Evolutionary conservation across 768 basidiomycete genomes (phyloP).

Genomic region (Boletus huronensis): DNA sequence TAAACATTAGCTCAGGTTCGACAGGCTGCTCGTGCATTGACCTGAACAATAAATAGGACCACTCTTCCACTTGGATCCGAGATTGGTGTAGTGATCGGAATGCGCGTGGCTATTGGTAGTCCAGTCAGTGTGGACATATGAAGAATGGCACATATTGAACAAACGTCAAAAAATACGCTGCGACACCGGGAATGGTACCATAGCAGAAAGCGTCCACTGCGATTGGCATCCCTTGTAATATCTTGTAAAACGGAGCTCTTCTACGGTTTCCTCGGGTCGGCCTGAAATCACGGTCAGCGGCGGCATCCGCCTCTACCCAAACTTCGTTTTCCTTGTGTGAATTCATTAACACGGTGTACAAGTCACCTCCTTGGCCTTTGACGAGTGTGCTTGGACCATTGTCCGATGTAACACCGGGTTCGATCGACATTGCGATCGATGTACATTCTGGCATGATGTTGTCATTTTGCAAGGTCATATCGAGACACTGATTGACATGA

Average conservation of each 20-base stretch:
- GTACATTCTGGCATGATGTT: neutral
- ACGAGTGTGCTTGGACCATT: neutral
- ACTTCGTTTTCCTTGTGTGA: constrained; percentile 74
- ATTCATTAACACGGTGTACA: constrained; percentile 89
- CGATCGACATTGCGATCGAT: neutral
- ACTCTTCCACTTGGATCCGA: constrained; percentile 81
- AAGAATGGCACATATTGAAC: neutral
- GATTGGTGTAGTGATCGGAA: constrained; percentile 93
- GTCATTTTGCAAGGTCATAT: constrained; percentile 22
- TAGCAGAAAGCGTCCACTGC: constrained; percentile 98
- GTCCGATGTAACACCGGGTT: neutral
- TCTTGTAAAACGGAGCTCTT: constrained; percentile 93
- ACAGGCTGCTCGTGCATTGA: constrained; percentile 11
- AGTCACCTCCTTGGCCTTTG: constrained; percentile 25
- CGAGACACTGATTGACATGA: constrained; percentile 61
- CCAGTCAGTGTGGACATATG: constrained; percentile 6
- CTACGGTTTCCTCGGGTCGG: constrained; percentile 52
- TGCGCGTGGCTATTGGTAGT: constrained; percentile 75
- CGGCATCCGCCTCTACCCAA: constrained; percentile 76
- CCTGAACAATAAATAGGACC: constrained; percentile 95
- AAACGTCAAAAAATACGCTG: constrained; percentile 89
- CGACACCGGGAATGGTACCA: constrained; percentile 84
- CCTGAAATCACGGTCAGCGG: constrained; percentile 46
- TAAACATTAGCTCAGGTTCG: neutral
- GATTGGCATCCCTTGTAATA: constrained; percentile 94